These are phyloP conservation scores for Trichomonas gallinae DNA, from an alignment of 208 protist genomes.

Conservation along the genomic window DNA sequence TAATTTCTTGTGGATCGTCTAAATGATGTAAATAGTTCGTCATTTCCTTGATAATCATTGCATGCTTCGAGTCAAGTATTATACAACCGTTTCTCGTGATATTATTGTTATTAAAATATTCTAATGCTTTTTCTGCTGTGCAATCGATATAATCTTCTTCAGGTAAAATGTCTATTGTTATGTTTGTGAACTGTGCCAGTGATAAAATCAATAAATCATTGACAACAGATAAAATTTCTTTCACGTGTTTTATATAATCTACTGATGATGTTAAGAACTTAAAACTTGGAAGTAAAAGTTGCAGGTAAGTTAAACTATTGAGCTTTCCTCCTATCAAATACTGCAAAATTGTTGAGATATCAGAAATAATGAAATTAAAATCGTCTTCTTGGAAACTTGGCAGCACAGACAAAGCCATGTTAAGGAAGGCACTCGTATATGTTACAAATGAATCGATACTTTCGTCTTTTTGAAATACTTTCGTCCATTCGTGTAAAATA, in stretches of 20 bases:
- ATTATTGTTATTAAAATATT: not conserved
- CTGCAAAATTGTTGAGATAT: not conserved
- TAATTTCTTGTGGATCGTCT: no score
- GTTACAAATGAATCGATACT: not conserved
- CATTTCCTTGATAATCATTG: not conserved
- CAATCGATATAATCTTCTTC: not conserved
- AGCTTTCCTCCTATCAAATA: not conserved
- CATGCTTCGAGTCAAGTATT: not conserved
- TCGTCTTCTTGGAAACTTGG: not conserved
- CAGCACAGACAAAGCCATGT: not conserved
- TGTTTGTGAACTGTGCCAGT: not conserved
- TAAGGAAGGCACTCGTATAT: not conserved
- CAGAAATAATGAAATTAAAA: not conserved
- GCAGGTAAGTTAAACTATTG: not conserved
- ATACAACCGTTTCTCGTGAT: not conserved
- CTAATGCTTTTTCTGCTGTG: not conserved
- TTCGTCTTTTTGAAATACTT: not conserved
- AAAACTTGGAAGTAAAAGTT: not conserved
- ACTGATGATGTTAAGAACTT: not conserved
- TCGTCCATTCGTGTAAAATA: not conserved
- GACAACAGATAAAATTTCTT: not conserved
- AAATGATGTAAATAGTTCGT: not conserved
- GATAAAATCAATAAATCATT: not conserved
- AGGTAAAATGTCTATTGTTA: not conserved
- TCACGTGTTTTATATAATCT: not conserved